Evolutionary conservation across 2,329 filamentous ascomycete genomes (phyloP).

Genomic region (Neonectria neomacrospora): DNA sequence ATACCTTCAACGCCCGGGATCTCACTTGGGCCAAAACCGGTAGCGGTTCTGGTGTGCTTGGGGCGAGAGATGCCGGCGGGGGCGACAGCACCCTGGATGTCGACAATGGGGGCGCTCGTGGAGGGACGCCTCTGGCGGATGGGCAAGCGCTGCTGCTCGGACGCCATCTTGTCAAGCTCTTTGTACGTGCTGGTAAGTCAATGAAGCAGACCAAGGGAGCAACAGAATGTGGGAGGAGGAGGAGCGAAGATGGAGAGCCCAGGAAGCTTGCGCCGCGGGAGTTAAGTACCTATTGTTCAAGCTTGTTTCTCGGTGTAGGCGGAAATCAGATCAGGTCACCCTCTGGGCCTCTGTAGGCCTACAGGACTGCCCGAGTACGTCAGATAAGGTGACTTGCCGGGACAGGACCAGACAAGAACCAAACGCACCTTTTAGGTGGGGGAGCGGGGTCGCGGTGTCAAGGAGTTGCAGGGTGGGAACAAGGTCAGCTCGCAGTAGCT

Average conservation of each 20-base stretch:
- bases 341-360: conserved; percentile 41
- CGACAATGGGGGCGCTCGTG: conserved; percentile 82
- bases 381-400: conserved; percentile 42
- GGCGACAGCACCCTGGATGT: conserved; percentile 87
- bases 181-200: conserved; percentile 32
- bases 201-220: conserved; percentile 14
- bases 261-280: conserved; percentile 18
- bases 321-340: conserved; percentile 46
- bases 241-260: conserved; percentile 18
- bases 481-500: conserved; percentile 43
- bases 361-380: conserved; percentile 40
- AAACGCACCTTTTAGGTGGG: conserved; percentile 42
- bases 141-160: conserved; percentile 55
- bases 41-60: conserved; percentile 97
- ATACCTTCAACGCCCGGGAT: conserved; percentile 93
- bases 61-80: conserved; percentile 86
- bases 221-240: conserved; percentile 21
- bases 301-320: conserved; percentile 32
- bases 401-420: conserved; percentile 33
- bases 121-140: conserved; percentile 83
- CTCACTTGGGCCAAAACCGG: conserved; percentile 88
- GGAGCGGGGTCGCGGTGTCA: conserved; percentile 39
- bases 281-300: conserved; percentile 37
- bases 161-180: conserved; percentile 46
- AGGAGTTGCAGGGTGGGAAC: conserved; percentile 25